phyloP scores from a whole-genome alignment of 805 yeast species.

The Maudiozyma barnettii region DNA sequence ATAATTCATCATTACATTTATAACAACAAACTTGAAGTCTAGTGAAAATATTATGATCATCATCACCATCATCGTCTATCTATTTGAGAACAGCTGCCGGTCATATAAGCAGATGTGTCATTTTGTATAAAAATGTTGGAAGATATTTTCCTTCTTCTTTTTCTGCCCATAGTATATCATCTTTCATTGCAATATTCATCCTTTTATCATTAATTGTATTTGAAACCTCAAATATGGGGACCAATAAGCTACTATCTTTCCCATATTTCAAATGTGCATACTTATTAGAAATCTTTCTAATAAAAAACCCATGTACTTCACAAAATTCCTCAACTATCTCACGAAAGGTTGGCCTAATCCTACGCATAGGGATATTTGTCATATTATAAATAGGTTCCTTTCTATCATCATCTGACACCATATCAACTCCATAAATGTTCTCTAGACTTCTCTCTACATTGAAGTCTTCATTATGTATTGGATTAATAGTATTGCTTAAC shows the following conservation, averaged over 20 bases:
- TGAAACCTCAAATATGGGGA: conserved; percentile 17
- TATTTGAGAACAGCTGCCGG: too few species aligned
- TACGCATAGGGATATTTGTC: conserved; percentile 33
- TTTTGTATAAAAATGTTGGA: conserved; percentile 5
- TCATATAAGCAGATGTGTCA: neutral
- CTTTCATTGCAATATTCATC: conserved; percentile 37
- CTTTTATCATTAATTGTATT: neutral
- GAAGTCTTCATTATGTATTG: conserved; percentile 18
- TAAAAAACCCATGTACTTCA: conserved; percentile 34
- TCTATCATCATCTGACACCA: neutral
- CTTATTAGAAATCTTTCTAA: conserved; percentile 11
- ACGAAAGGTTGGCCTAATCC: conserved; percentile 38
- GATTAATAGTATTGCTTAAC: neutral
- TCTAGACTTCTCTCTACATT: conserved; percentile 7
- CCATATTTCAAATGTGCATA: conserved; percentile 19
- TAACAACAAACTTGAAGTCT: too few species aligned
- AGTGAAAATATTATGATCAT: too few species aligned
- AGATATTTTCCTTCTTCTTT: conserved; percentile 11
- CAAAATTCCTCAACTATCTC: conserved; percentile 63
- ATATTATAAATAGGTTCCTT: conserved; percentile 10
- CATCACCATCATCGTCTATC: too few species aligned
- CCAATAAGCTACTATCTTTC: conserved; percentile 18
- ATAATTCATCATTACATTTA: too few species aligned
- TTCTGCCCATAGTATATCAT: conserved; percentile 55
- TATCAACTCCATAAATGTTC: neutral